Evolutionary conservation across 2,329 filamentous ascomycete genomes (phyloP).

Genomic region (Myriosclerotinia duriaeana): DNA sequence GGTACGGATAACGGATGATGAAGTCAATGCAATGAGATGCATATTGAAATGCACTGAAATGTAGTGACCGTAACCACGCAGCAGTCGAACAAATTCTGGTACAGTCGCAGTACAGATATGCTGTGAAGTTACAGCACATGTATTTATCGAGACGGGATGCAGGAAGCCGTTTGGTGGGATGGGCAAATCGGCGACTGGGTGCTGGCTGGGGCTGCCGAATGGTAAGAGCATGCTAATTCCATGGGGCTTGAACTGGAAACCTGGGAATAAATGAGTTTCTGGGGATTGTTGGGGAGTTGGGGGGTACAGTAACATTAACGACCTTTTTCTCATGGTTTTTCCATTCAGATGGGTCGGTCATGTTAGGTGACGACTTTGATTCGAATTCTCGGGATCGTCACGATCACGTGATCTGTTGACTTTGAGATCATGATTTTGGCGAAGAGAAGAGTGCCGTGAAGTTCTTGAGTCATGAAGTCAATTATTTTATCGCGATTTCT

Average conservation of each 20-base stretch:
- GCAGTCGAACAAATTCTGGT: background rate
- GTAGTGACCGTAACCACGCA: background rate
- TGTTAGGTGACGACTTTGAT: background rate
- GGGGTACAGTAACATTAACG: background rate
- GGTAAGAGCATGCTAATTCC: background rate
- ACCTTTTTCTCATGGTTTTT: background rate
- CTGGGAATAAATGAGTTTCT: background rate
- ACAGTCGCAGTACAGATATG: background rate
- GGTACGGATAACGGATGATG: slow-evolving; percentile 1
- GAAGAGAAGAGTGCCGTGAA: background rate
- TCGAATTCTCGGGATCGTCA: slow-evolving; percentile 6
- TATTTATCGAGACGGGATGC: slow-evolving; percentile 23
- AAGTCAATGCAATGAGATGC: background rate
- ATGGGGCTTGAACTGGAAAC: background rate
- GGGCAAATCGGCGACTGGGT: slow-evolving; percentile 22
- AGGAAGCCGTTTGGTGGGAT: slow-evolving; percentile 23
- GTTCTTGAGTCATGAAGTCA: background rate
- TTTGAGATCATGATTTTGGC: background rate
- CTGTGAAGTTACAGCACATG: slow-evolving; percentile 21
- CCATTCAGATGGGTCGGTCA: slow-evolving; percentile 15
- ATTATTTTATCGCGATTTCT: background rate
- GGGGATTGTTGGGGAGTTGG: background rate
- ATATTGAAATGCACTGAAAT: background rate
- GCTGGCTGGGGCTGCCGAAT: background rate
- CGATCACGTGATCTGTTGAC: slow-evolving; percentile 6